Conservation (phyloP, 345 rosid species). For the Citrus australasica region DNA sequence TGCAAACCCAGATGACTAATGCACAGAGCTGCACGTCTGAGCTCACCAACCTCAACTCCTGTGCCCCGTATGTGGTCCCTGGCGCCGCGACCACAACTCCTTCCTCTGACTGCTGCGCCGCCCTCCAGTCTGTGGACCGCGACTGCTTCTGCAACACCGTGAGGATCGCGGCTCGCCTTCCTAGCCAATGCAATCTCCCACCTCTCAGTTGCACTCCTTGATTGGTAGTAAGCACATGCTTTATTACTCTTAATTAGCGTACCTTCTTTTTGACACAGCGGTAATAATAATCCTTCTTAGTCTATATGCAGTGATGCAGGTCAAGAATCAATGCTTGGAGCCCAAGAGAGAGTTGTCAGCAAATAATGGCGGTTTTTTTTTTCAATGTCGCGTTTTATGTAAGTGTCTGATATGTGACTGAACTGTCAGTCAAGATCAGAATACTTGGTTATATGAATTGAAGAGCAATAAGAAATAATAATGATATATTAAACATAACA, state of each 20-base stretch:
- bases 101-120: constrained; percentile 47
- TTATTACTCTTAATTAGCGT: neutral
- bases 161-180: constrained; percentile 68
- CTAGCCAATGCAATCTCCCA: constrained; percentile 65
- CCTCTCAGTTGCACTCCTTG: constrained; percentile 49
- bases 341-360: neutral
- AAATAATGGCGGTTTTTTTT: neutral
- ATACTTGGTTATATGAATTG: neutral
- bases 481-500: neutral
- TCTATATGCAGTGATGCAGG: neutral
- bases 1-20: constrained; percentile 25
- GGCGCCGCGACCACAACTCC: constrained; percentile 49
- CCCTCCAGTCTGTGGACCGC: constrained; percentile 51
- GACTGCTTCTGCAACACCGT: constrained; percentile 87
- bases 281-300: neutral
- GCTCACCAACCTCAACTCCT: constrained; percentile 52
- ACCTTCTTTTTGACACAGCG: neutral
- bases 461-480: neutral
- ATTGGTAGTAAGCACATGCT: neutral
- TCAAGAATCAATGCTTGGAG: neutral
- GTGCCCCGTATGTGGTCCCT: constrained; percentile 70
- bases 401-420: neutral
- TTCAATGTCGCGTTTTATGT: neutral
- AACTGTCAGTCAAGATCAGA: neutral
- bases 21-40: constrained; percentile 58